Conservation (phyloP, 306 rosid species). For the Echinosophora koreensis region DNA sequence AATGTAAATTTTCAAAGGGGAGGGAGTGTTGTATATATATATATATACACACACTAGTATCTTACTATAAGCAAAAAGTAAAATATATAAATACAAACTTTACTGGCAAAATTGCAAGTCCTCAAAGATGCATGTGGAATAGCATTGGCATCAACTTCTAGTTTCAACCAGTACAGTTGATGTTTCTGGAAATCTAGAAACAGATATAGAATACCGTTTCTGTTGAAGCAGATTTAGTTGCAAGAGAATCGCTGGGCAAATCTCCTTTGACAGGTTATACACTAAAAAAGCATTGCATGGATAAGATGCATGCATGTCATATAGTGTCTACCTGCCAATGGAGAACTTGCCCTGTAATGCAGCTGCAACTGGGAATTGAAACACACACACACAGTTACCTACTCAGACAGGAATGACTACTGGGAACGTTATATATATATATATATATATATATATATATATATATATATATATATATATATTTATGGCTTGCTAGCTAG, state of each 20-base stretch:
- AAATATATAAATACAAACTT: too few relatives aligned
- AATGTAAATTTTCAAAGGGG: too few relatives aligned
- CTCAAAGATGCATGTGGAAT: too few relatives aligned
- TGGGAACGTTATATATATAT: slow-evolving; percentile 24
- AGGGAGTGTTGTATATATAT: too few relatives aligned
- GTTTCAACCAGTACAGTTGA: too few relatives aligned
- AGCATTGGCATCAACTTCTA: too few relatives aligned
- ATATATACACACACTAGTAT: too few relatives aligned
- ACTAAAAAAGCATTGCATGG: slow-evolving; percentile 39
- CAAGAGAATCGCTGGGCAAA: slow-evolving; percentile 72
- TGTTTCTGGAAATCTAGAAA: neutral
- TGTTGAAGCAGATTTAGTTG: slow-evolving; percentile 21
- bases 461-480: too few relatives aligned
- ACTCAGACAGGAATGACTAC: neutral
- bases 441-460: too few relatives aligned
- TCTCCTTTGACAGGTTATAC: slow-evolving; percentile 70
- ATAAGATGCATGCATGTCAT: neutral
- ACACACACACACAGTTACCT: slow-evolving; percentile 27
- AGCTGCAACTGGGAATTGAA: slow-evolving; percentile 38
- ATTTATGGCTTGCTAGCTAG: slow-evolving; percentile 32
- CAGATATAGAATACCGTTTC: neutral
- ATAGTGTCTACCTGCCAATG: slow-evolving; percentile 59
- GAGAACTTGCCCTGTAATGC: slow-evolving; percentile 71
- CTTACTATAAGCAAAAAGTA: too few relatives aligned
- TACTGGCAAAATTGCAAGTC: too few relatives aligned